Conservation (phyloP, 2,329 filamentous ascomycete genomes). For the Botrytis aclada region DNA sequence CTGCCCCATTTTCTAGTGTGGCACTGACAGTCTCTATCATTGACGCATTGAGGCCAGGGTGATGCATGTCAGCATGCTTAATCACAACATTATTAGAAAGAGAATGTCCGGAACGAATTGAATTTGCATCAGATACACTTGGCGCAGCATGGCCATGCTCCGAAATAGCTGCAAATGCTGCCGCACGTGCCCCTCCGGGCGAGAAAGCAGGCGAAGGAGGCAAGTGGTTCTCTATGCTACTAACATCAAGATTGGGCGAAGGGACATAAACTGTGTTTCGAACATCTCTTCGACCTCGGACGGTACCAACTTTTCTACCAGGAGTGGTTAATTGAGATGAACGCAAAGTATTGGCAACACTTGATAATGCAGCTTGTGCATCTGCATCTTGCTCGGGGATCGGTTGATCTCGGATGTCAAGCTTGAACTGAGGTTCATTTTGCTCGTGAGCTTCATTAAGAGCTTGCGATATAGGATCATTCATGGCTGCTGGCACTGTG, state of each 20-base stretch:
- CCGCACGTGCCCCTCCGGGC: slow-evolving; percentile 38
- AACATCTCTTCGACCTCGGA: slow-evolving; percentile 85
- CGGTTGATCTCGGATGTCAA: slow-evolving; percentile 75
- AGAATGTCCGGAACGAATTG: slow-evolving; percentile 84
- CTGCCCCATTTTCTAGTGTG: slow-evolving; percentile 69
- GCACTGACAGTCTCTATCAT: slow-evolving; percentile 90
- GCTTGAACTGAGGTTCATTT: slow-evolving; percentile 68
- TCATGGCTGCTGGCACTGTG: slow-evolving; percentile 62
- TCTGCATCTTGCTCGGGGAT: slow-evolving; percentile 75
- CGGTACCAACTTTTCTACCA: slow-evolving; percentile 67
- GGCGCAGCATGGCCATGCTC: slow-evolving; percentile 51
- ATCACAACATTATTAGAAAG: slow-evolving; percentile 65
- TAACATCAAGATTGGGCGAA: slow-evolving; percentile 37
- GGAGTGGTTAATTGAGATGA: slow-evolving; percentile 57
- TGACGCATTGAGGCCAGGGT: slow-evolving; percentile 79
- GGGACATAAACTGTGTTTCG: slow-evolving; percentile 87
- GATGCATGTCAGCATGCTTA: slow-evolving; percentile 77
- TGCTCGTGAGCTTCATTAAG: slow-evolving; percentile 59
- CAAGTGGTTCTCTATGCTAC: slow-evolving; percentile 25
- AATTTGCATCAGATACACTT: slow-evolving; percentile 77
- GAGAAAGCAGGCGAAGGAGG: slow-evolving; percentile 38
- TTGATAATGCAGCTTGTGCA: slow-evolving; percentile 71
- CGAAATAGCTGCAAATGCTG: slow-evolving; percentile 53
- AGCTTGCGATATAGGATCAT: slow-evolving; percentile 68
- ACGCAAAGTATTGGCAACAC: slow-evolving; percentile 70